Base-by-base conservation (phyloP, 1,284 basidiomycete species). In the Trichosporon coremiiforme region DNA sequence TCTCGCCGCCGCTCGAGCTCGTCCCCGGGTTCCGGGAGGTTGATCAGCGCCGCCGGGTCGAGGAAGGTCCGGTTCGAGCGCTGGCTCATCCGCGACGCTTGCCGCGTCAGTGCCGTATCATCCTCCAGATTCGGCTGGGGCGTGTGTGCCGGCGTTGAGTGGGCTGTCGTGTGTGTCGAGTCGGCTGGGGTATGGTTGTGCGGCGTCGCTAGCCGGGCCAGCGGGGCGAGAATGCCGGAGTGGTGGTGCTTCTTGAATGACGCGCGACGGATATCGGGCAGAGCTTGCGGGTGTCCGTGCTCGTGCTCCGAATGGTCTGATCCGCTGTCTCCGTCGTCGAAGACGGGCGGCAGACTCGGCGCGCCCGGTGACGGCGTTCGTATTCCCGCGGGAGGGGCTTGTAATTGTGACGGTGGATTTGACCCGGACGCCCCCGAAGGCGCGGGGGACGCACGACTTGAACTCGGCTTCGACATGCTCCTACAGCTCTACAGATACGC, bases 61-160 rank as follows among this genome's bases (percentile, higher is more conserved):
- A 63, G 66, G 35, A 71, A 73, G 0, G 75, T 75, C 8, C 68
- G 64, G 60, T 75, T 75, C 29, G 62, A 65, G 22, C 68, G 33
- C 36, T 70, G 70, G 6, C 66, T 68, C 17, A 75, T 22, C 36
- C 71, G 66, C 20, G 73, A 74, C 12, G 66, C 41, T n/a, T 72
- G 70, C 1, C 63, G 71, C n/a, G 69, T 57, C 9, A 77, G 68
- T 3, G 70, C 65, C 0, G 62, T 10, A 29, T 62, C 57, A 15
- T 62, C 31, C 31, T 62, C 57, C 5, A 12, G 53, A 31, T 13
- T 31, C 8, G 29, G 57, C 57, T 31, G 57, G 9, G 57, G 57
- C n/a, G 57, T 31, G 10, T 31, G 57, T 31, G 57, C 31, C 8
- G 57, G 57, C n/a, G 57, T 62, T 13, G 57, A 35, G 57, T 62